Conservation (phyloP, 2,329 filamentous ascomycete species). For the Dothideomycetes sp. region DNA sequence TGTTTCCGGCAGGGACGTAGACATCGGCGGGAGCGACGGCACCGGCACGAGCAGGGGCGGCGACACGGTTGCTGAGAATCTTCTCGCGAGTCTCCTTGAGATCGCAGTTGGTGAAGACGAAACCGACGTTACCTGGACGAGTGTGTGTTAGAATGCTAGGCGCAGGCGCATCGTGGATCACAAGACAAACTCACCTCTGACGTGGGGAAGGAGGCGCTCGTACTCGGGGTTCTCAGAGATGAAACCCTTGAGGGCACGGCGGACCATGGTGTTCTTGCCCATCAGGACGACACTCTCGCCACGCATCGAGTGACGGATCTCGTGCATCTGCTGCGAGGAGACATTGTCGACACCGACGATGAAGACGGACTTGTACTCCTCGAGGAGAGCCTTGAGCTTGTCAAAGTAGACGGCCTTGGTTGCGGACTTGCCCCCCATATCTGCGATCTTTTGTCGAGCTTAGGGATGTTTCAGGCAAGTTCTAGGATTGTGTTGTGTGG, state of each 20-base stretch:
- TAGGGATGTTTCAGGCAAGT: slow-evolving; percentile 13
- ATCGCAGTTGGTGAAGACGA: slow-evolving; percentile 98
- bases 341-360: slow-evolving; percentile 90
- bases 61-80: slow-evolving; percentile 94
- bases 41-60: slow-evolving; percentile 94
- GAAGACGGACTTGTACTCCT: slow-evolving; percentile 96
- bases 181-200: slow-evolving; percentile 51
- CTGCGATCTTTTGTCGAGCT: slow-evolving; percentile 13
- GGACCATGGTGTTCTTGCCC: slow-evolving; percentile 99
- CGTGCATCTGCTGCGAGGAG: slow-evolving; percentile 99
- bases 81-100: slow-evolving; percentile 88
- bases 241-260: slow-evolving; percentile 96
- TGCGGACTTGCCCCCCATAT: slow-evolving; percentile 55
- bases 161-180: not conserved
- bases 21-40: slow-evolving; percentile 89
- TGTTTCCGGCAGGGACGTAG: slow-evolving; percentile 95
- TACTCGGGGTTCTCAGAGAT: slow-evolving; percentile 85
- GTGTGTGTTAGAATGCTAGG: not conserved
- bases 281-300: slow-evolving; percentile 91
- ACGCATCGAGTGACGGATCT: slow-evolving; percentile 89
- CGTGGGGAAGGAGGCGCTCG: slow-evolving; percentile 90
- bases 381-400: slow-evolving; percentile 95
- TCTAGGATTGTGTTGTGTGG: slow-evolving; percentile 3
- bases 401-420: slow-evolving; percentile 98
- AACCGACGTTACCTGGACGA: slow-evolving; percentile 78